Evolutionary conservation across 108 stramenopile species (phyloP).

Genomic region (Heterococcus sp.): DNA sequence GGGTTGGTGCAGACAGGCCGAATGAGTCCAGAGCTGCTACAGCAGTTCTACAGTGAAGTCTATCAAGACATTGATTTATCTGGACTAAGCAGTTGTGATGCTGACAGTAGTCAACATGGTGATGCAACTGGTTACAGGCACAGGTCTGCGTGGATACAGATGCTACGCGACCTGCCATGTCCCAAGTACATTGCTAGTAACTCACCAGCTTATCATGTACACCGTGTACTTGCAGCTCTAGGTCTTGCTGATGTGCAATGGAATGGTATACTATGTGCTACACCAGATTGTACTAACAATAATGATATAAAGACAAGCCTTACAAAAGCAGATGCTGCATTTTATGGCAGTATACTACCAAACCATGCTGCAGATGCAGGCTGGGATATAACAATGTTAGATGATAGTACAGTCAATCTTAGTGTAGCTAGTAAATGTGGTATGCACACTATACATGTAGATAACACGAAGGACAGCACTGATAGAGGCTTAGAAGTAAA

Average conservation of each 20-base stretch:
- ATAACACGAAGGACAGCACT: too few species aligned
- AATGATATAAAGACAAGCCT: constrained; percentile 15
- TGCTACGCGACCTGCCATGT: constrained; percentile 1
- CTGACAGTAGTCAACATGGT: not conserved
- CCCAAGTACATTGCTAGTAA: constrained; percentile 23
- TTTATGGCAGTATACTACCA: constrained; percentile 16
- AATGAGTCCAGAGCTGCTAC: constrained; percentile 2
- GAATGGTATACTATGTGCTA: constrained; percentile 5
- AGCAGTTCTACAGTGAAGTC: constrained; percentile 1
- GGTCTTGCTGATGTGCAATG: constrained; percentile 7
- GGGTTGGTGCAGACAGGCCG: constrained; percentile 4
- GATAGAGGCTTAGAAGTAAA: too few species aligned
- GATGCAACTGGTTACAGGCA: constrained; percentile 25
- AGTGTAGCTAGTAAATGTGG: not conserved
- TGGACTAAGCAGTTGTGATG: not conserved
- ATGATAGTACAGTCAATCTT: constrained; percentile 10
- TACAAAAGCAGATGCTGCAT: constrained; percentile 15
- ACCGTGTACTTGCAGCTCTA: constrained; percentile 14
- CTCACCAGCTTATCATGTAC: constrained; percentile 20
- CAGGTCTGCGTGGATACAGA: not conserved
- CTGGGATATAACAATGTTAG: constrained; percentile 12
- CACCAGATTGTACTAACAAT: too few species aligned
- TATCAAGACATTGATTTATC: not conserved
- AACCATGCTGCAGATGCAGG: not conserved
- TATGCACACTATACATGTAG: too few species aligned